phyloP scores from a whole-genome alignment of 2,329 filamentous ascomycete genomes.

The Albifimbria verrucaria region DNA sequence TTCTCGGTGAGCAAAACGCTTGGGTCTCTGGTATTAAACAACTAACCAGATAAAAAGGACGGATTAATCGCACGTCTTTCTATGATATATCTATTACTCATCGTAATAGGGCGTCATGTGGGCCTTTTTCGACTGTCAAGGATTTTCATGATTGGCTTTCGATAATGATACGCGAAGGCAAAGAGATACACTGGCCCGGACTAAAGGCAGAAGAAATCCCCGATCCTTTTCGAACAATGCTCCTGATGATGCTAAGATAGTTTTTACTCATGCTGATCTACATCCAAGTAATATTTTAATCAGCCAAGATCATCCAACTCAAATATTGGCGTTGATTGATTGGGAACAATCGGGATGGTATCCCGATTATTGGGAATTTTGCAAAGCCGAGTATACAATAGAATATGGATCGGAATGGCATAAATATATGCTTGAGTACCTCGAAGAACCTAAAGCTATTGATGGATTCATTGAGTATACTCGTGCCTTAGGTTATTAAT shows the following conservation, averaged over 20 bases:
- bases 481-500: too few species aligned
- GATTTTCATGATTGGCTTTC: neutral
- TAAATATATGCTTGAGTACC: too few species aligned
- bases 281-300: slow-evolving; percentile 13
- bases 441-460: too few species aligned
- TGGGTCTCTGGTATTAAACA: too few species aligned
- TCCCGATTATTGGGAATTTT: slow-evolving; percentile 16
- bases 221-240: slow-evolving; percentile 1
- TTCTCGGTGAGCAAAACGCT: neutral
- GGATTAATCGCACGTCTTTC: too few species aligned
- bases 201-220: neutral
- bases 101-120: too few species aligned
- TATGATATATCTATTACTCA: neutral
- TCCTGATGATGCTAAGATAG: slow-evolving; percentile 2
- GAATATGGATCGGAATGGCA: too few species aligned
- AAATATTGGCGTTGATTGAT: slow-evolving; percentile 9
- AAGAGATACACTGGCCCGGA: neutral
- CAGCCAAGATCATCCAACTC: neutral
- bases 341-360: slow-evolving; percentile 14
- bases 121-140: neutral
- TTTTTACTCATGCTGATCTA: slow-evolving; percentile 13
- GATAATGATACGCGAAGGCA: neutral
- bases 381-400: too few species aligned
- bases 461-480: too few species aligned
- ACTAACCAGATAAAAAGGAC: too few species aligned